Conservation (phyloP, 2,329 filamentous ascomycete genomes). For the Arthrobotrys iridis region DNA sequence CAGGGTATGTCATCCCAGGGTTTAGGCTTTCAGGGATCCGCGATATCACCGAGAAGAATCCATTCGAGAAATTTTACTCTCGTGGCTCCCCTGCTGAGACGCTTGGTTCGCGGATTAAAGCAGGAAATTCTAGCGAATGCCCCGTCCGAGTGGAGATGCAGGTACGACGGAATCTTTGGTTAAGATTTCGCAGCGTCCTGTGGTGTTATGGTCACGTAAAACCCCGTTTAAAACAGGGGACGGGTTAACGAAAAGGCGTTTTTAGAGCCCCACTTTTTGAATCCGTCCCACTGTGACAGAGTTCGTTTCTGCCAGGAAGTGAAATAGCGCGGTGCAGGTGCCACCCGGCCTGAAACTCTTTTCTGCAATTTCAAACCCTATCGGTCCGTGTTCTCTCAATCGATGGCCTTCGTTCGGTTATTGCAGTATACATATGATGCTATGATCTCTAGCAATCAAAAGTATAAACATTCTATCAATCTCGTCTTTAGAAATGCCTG, state of each 20-base stretch:
- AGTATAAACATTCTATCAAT: background rate
- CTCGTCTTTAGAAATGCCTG: background rate
- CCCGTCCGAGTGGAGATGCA: constrained; percentile 15
- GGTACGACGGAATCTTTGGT: background rate
- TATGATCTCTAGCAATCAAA: constrained; percentile 24
- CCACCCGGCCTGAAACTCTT: constrained; percentile 6
- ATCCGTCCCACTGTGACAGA: background rate
- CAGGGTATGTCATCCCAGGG: constrained; percentile 22
- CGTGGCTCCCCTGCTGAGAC: background rate
- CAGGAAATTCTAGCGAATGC: constrained; percentile 20
- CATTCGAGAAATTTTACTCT: background rate
- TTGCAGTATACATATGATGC: background rate
- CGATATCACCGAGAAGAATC: constrained; percentile 6
- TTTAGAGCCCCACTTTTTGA: constrained; percentile 18
- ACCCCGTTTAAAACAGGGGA: too few species aligned
- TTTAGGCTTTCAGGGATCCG: constrained; percentile 2
- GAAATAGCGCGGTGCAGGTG: constrained; percentile 34
- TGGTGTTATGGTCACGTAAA: constrained; percentile 45
- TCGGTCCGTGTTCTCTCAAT: constrained; percentile 9
- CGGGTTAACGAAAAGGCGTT: constrained; percentile 36
- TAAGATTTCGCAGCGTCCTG: background rate
- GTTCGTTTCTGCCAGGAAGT: constrained; percentile 26
- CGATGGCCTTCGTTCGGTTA: constrained; percentile 21
- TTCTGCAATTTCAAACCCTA: constrained; percentile 28
- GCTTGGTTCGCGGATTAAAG: constrained; percentile 6